Evolutionary conservation across 257 asterid species (phyloP).

Genomic region (Solanum tacnaense): DNA sequence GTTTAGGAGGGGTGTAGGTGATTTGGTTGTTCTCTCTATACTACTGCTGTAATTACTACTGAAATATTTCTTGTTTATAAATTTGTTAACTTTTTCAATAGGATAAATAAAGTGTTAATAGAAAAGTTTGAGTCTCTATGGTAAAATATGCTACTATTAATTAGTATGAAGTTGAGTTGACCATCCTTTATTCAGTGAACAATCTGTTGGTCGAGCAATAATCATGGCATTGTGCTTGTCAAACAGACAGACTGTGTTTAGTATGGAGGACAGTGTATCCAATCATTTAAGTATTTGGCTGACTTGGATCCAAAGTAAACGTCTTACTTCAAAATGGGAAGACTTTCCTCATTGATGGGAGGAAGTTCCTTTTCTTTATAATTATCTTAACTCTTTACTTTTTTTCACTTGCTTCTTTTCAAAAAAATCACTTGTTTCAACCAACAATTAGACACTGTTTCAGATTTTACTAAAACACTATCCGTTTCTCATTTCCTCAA

Average conservation of each 20-base stretch:
- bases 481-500: neutral
- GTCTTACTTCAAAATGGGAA: neutral
- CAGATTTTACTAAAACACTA: neutral
- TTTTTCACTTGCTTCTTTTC: neutral
- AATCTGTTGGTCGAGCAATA: neutral
- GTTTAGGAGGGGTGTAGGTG: neutral
- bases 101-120: neutral
- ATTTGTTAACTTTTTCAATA: neutral
- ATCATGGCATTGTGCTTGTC: neutral
- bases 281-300: neutral
- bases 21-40: neutral
- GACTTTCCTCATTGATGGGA: neutral
- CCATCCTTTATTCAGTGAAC: neutral
- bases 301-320: neutral
- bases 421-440: neutral
- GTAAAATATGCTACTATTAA: neutral
- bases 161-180: neutral
- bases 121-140: neutral
- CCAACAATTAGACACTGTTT: neutral
- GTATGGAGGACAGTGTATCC: neutral
- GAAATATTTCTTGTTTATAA: neutral
- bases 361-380: neutral
- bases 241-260: neutral
- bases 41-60: neutral
- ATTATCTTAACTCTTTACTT: neutral